Evolutionary conservation across 2,329 filamentous ascomycete genomes (phyloP).

Genomic region (Paramyrothecium roridum): DNA sequence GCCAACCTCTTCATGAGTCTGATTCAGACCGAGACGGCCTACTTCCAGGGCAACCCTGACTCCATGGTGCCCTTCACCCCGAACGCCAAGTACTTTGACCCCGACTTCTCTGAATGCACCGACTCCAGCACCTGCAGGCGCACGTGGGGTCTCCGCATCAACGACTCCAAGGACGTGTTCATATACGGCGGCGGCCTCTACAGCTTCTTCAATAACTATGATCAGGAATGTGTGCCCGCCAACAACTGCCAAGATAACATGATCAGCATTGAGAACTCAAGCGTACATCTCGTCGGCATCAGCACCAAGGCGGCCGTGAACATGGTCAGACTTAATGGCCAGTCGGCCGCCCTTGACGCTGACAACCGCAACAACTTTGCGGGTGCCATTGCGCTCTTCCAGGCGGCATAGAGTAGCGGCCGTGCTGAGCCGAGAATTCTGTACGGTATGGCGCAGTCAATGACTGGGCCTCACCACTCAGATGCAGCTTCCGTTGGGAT

Average conservation of each 20-base stretch:
- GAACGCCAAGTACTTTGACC: slow-evolving; percentile 59
- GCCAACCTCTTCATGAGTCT: slow-evolving; percentile 77
- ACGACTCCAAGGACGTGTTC: slow-evolving; percentile 63
- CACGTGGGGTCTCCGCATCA: slow-evolving; percentile 72
- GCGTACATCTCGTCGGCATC: slow-evolving; percentile 63
- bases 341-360: slow-evolving; percentile 47
- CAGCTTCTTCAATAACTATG: slow-evolving; percentile 82
- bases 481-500: too few relatives aligned
- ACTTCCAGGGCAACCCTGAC: slow-evolving; percentile 81
- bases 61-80: slow-evolving; percentile 62
- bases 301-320: slow-evolving; percentile 73
- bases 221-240: slow-evolving; percentile 62
- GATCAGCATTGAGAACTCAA: slow-evolving; percentile 67
- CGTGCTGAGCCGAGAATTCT: too few relatives aligned
- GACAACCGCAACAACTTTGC: slow-evolving; percentile 67
- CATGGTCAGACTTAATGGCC: slow-evolving; percentile 65
- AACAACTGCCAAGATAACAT: slow-evolving; percentile 78
- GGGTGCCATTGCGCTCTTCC: slow-evolving; percentile 55
- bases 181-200: slow-evolving; percentile 75
- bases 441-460: too few relatives aligned
- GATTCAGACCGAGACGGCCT: slow-evolving; percentile 88
- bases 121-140: slow-evolving; percentile 59
- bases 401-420: slow-evolving; percentile 13
- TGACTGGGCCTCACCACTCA: too few relatives aligned
- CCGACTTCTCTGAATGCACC: slow-evolving; percentile 63